These are phyloP conservation scores for Rhipidocladum racemiflorum DNA, from an alignment of 176 grass and related monocot genomes.

Conservation along the genomic window DNA sequence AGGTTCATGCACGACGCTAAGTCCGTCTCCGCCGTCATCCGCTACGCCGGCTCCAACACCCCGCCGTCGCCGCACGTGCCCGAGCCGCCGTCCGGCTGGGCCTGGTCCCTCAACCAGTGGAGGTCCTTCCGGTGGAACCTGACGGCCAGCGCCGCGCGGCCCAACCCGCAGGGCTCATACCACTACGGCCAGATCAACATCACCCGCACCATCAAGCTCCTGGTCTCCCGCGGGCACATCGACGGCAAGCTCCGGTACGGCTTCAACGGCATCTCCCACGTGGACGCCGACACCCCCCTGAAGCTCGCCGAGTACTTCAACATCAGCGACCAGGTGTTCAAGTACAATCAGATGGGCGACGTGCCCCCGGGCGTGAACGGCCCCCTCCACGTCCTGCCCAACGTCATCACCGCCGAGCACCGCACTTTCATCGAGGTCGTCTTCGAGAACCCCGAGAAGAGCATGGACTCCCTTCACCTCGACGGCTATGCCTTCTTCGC, in stretches of 20 bases:
- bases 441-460: slow-evolving; percentile 87
- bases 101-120: slow-evolving; percentile 91
- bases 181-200: slow-evolving; percentile 97
- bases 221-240: slow-evolving; percentile 31
- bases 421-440: slow-evolving; percentile 84
- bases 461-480: slow-evolving; percentile 67
- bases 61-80: slow-evolving; percentile 40
- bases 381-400: slow-evolving; percentile 36
- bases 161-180: slow-evolving; percentile 96
- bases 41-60: slow-evolving; percentile 48
- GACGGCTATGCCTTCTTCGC: slow-evolving; percentile 92
- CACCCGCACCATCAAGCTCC: slow-evolving; percentile 85
- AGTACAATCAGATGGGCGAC: slow-evolving; percentile 61
- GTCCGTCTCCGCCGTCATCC: slow-evolving; percentile 33
- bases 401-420: slow-evolving; percentile 59
- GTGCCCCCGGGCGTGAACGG: slow-evolving; percentile 24
- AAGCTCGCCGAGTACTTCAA: slow-evolving; percentile 92
- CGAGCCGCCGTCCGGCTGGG: slow-evolving; percentile 60
- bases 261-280: slow-evolving; percentile 62
- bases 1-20: slow-evolving; percentile 42
- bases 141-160: slow-evolving; percentile 84
- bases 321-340: slow-evolving; percentile 49
- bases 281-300: slow-evolving; percentile 48
- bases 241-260: slow-evolving; percentile 60
- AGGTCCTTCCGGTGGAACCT: slow-evolving; percentile 94